Conservation (phyloP, 148 eudicot genomes). For the Vaccinium myrtillus region DNA sequence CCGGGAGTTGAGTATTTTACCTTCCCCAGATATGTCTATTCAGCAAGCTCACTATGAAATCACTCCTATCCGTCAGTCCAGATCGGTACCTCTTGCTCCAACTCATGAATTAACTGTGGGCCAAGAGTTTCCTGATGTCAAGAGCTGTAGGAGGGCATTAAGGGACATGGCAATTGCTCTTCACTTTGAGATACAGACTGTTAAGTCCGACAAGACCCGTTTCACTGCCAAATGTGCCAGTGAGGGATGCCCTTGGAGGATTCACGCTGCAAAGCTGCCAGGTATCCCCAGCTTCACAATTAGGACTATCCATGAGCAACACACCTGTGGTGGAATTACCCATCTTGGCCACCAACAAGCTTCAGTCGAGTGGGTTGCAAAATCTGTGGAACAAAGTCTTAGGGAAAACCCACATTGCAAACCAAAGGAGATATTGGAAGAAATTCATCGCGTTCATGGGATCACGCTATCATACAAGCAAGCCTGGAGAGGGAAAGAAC, state of each 20-base stretch:
- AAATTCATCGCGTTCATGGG: constrained; percentile 70
- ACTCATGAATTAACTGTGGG: constrained; percentile 54
- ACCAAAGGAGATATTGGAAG: constrained; percentile 80
- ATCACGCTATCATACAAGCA: constrained; percentile 78
- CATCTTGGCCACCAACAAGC: constrained; percentile 87
- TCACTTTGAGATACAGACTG: constrained; percentile 72
- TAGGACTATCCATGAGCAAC: constrained; percentile 58
- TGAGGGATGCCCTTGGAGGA: constrained; percentile 81
- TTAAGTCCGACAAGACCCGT: constrained; percentile 74
- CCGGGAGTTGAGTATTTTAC: constrained; percentile 28
- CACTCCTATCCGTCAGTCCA: constrained; percentile 46
- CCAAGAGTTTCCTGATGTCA: constrained; percentile 71
- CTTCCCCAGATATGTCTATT: constrained; percentile 33
- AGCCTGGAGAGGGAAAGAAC: constrained; percentile 89
- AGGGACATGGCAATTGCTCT: constrained; percentile 65
- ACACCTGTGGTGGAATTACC: constrained; percentile 61
- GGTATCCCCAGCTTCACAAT: constrained; percentile 73
- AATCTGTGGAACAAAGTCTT: constrained; percentile 56
- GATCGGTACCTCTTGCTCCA: constrained; percentile 40
- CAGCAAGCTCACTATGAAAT: constrained; percentile 34
- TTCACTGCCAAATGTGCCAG: constrained; percentile 76
- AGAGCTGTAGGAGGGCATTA: constrained; percentile 62
- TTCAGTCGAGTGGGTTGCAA: constrained; percentile 78
- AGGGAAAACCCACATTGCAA: constrained; percentile 70
- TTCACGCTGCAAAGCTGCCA: constrained; percentile 77